A percentile compares a stretch with the other conserved stretches of the same genome.
phyloP scores from a whole-genome alignment of 805 yeast species.

The Wickerhamiella bombiphila region DNA sequence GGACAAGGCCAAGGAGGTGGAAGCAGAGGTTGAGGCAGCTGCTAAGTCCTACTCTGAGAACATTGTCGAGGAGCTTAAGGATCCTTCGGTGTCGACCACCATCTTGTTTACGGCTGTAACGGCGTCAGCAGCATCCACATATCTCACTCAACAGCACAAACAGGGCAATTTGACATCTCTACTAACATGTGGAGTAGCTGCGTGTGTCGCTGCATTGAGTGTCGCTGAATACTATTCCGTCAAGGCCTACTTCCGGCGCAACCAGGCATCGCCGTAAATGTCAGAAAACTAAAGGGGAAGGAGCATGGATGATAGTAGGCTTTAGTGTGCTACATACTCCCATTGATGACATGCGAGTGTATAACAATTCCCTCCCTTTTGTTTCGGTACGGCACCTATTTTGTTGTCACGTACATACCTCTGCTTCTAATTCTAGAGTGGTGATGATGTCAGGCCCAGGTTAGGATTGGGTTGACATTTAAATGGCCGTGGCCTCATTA shows the following conservation, averaged over 20 bases:
- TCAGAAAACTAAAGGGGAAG: not conserved
- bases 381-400: too few species aligned
- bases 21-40: conserved; percentile 3
- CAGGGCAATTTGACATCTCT: conserved; percentile 16
- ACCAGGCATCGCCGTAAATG: conserved; percentile 4
- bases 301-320: too few species aligned
- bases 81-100: conserved; percentile 20
- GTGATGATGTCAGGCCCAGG: too few species aligned
- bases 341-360: too few species aligned
- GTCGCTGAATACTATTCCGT: conserved; percentile 20
- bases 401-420: too few species aligned
- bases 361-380: too few species aligned
- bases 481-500: too few species aligned
- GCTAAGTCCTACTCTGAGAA: conserved; percentile 14
- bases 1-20: not conserved
- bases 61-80: conserved; percentile 17
- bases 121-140: conserved; percentile 20
- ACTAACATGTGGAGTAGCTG: conserved; percentile 16
- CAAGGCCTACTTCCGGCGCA: conserved; percentile 19
- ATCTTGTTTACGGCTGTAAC: conserved; percentile 18
- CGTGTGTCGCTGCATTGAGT: conserved; percentile 19
- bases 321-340: too few species aligned
- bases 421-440: too few species aligned
- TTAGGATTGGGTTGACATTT: too few species aligned
- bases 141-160: conserved; percentile 20